Evolutionary conservation across 441 rosid genomes (phyloP).

Genomic region (Dalechampia spathulata): DNA sequence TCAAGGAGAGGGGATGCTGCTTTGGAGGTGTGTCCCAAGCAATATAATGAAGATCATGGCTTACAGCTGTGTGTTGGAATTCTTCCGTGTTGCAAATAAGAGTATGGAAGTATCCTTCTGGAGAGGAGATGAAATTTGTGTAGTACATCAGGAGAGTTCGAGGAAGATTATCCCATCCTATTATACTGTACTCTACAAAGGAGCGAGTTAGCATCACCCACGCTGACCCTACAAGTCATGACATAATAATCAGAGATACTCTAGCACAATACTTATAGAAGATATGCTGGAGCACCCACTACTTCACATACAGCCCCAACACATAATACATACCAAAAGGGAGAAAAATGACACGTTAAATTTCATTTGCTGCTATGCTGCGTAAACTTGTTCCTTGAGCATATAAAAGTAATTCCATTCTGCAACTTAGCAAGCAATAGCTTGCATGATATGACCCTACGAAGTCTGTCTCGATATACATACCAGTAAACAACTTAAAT

Average conservation of each 20-base stretch:
- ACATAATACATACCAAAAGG: neutral
- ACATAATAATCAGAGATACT: too few species aligned
- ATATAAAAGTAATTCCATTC: neutral
- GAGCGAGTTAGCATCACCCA: slow-evolving; percentile 70
- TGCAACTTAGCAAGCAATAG: too few species aligned
- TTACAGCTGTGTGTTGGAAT: slow-evolving; percentile 47
- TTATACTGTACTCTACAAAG: slow-evolving; percentile 69
- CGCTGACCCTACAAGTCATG: slow-evolving; percentile 60
- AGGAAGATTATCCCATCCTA: slow-evolving; percentile 92
- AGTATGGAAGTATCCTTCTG: slow-evolving; percentile 94
- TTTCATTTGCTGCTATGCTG: neutral
- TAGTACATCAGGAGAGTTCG: slow-evolving; percentile 82
- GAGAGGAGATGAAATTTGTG: slow-evolving; percentile 81
- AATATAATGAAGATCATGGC: slow-evolving; percentile 90
- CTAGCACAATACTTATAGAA: too few species aligned
- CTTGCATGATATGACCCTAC: neutral
- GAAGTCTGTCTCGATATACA: slow-evolving; percentile 7
- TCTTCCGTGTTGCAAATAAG: slow-evolving; percentile 67
- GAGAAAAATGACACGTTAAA: neutral
- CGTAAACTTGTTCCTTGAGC: neutral
- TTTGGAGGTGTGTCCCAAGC: slow-evolving; percentile 96
- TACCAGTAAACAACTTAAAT: slow-evolving; percentile 86
- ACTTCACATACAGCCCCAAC: neutral
- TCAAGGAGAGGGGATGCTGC: slow-evolving; percentile 72
- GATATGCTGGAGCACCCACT: too few species aligned